These are phyloP conservation scores for Nemophila menziesii DNA, from an alignment of 257 asterid genomes.

Conservation along the genomic window DNA sequence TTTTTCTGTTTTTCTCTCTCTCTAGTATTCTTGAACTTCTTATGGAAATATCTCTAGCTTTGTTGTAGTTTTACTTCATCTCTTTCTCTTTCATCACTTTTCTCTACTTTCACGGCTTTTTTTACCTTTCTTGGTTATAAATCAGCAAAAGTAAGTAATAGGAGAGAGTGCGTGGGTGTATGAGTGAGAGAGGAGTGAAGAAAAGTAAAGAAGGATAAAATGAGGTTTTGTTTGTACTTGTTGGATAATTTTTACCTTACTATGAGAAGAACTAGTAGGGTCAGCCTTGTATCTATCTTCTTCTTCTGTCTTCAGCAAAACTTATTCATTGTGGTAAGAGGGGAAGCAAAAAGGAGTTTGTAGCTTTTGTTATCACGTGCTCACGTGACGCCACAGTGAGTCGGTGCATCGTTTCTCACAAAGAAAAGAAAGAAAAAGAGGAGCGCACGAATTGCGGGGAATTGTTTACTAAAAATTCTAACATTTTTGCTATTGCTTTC, in stretches of 20 bases:
- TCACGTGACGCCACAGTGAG: conserved; percentile 70
- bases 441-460: conserved; percentile 75
- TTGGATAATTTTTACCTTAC: conserved; percentile 18
- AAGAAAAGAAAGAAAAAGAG: conserved; percentile 16
- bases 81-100: conserved; percentile 11
- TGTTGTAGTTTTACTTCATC: conserved; percentile 18
- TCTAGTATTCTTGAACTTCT: conserved; percentile 7
- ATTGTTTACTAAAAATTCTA: conserved; percentile 14
- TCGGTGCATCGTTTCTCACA: conserved; percentile 69
- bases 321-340: conserved; percentile 36
- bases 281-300: conserved; percentile 28
- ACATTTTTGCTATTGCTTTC: not conserved
- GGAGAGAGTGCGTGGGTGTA: conserved; percentile 19
- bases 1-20: conserved; percentile 7
- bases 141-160: conserved; percentile 26
- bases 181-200: conserved; percentile 6
- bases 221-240: conserved; percentile 6
- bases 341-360: conserved; percentile 23
- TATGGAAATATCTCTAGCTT: not conserved
- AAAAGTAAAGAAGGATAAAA: not conserved
- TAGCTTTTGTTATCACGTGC: conserved; percentile 59
- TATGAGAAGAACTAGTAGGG: conserved; percentile 38
- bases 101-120: conserved; percentile 7
- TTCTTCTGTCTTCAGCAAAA: conserved; percentile 15
- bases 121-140: conserved; percentile 9